These are phyloP conservation scores for Sclerotinia sclerotiorum DNA, from an alignment of 2,329 filamentous ascomycete species.

Conservation along the genomic window DNA sequence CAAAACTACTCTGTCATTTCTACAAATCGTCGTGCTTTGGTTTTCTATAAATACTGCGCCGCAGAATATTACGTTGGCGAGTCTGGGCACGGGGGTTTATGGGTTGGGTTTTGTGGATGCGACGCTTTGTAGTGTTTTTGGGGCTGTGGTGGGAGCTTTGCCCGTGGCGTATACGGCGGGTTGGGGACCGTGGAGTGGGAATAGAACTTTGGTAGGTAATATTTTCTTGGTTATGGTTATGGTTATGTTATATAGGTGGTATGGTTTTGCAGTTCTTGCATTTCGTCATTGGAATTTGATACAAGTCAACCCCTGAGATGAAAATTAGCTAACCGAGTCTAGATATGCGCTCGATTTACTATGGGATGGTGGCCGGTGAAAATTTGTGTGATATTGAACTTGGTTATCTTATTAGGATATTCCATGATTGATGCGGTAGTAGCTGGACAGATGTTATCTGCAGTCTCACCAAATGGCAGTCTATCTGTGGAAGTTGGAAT, in stretches of 20 bases:
- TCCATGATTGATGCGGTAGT: conserved; percentile 64
- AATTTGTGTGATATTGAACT: conserved; percentile 60
- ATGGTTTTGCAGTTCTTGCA: background rate
- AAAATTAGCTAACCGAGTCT: conserved; percentile 14
- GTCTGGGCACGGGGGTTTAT: conserved; percentile 60
- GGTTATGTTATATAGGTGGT: background rate
- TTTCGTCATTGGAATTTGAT: background rate
- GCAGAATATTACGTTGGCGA: conserved; percentile 64
- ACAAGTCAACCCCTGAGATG: background rate
- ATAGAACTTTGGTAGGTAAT: conserved; percentile 55
- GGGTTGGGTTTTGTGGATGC: conserved; percentile 58
- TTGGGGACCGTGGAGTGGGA: conserved; percentile 60
- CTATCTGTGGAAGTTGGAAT: conserved; percentile 67
- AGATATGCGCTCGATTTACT: conserved; percentile 54
- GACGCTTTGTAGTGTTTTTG: conserved; percentile 56
- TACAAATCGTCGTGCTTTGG: conserved; percentile 52
- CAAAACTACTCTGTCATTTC: conserved; percentile 33
- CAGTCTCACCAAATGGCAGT: conserved; percentile 57
- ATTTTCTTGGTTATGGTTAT: background rate
- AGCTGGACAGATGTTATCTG: conserved; percentile 66
- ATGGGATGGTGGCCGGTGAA: conserved; percentile 68
- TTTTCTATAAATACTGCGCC: conserved; percentile 62
- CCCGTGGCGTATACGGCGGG: conserved; percentile 60
- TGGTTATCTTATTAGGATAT: conserved; percentile 63
- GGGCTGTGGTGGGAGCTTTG: conserved; percentile 54